A percentile compares a stretch with the other conserved stretches of the same genome.
These are phyloP conservation scores for Dissoconium aciculare DNA, from an alignment of 2,329 filamentous ascomycete genomes.

Conservation along the genomic window DNA sequence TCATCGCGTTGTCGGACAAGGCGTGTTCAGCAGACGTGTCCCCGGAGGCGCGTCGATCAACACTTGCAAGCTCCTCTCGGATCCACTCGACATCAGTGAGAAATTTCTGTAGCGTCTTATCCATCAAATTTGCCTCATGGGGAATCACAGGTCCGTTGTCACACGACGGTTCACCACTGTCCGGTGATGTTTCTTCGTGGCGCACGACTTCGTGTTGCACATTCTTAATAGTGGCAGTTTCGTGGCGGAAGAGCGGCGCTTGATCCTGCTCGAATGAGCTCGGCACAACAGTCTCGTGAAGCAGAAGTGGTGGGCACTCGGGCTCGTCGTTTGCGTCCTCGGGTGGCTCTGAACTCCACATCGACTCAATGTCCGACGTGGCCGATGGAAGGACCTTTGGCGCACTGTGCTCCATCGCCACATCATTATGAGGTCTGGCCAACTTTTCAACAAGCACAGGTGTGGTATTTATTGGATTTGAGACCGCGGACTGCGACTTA, in stretches of 20 bases:
- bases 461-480: neutral
- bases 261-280: constrained; percentile 14
- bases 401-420: too few relatives aligned
- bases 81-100: constrained; percentile 24
- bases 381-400: too few relatives aligned
- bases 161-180: neutral
- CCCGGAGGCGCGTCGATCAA: constrained; percentile 12
- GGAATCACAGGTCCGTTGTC: constrained; percentile 5
- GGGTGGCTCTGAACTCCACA: neutral
- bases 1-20: neutral
- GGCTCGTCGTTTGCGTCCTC: constrained; percentile 8
- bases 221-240: constrained; percentile 15
- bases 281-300: constrained; percentile 24
- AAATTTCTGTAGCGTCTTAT: constrained; percentile 21
- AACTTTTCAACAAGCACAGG: too few relatives aligned
- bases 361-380: neutral
- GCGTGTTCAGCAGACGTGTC: constrained; percentile 6
- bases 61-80: constrained; percentile 19
- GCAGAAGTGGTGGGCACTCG: constrained; percentile 21
- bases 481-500: too few relatives aligned
- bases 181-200: neutral
- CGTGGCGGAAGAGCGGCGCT: constrained; percentile 22
- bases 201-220: constrained; percentile 11
- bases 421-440: too few relatives aligned
- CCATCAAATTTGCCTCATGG: constrained; percentile 18